Evolutionary conservation across 305 asterid species (phyloP).

Genomic region (Fraxinus greggii): DNA sequence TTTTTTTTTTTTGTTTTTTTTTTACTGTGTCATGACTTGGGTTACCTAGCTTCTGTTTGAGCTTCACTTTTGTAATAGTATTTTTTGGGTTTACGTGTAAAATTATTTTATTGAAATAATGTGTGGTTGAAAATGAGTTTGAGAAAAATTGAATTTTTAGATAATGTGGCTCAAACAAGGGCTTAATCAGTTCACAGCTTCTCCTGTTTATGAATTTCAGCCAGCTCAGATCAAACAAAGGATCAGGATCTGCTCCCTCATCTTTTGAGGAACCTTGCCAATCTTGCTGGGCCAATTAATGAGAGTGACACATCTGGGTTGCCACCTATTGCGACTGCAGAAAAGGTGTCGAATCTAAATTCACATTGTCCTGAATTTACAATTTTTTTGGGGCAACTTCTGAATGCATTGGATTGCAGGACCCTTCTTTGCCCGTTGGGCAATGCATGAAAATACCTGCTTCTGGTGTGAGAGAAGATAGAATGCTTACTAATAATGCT

Average conservation of each 20-base stretch:
- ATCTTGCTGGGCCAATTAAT: constrained; percentile 50
- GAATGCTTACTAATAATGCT: constrained; percentile 28
- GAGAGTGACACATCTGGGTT: constrained; percentile 44
- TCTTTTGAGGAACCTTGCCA: constrained; percentile 74
- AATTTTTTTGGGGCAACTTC: constrained; percentile 25
- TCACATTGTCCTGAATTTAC: constrained; percentile 15
- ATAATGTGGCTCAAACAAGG: not conserved
- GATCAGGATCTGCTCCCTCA: constrained; percentile 79
- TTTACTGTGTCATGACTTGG: constrained; percentile 7
- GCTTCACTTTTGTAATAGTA: not conserved
- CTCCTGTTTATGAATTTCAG: constrained; percentile 45
- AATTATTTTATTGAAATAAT: too few species aligned
- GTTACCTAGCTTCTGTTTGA: not conserved
- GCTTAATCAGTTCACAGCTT: constrained; percentile 19
- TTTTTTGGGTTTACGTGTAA: not conserved
- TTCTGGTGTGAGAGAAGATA: constrained; percentile 37
- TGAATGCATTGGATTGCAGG: constrained; percentile 56
- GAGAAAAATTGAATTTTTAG: not conserved
- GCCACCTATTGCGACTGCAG: constrained; percentile 39
- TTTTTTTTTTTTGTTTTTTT: constrained; percentile 1
- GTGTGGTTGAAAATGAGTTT: not conserved
- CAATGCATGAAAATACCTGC: constrained; percentile 37
- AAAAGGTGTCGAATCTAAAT: constrained; percentile 46
- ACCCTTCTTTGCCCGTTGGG: constrained; percentile 32
- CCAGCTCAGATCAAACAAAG: constrained; percentile 69